These are phyloP conservation scores for Thalassia testudinum DNA, from an alignment of 116 monocot genomes.

Conservation along the genomic window DNA sequence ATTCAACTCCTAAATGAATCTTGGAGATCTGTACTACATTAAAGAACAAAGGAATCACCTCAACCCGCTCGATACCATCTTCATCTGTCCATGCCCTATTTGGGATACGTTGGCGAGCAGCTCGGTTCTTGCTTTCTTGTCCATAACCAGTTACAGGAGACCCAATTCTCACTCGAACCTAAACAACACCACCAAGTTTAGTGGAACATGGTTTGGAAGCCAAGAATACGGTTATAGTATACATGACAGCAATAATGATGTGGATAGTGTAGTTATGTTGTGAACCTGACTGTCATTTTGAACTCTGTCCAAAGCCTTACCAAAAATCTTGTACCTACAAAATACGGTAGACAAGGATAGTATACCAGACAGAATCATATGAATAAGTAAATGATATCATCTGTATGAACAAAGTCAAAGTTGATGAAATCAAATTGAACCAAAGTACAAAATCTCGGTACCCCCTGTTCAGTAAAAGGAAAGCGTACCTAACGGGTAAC, in stretches of 20 bases:
- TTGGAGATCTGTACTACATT: too few relatives aligned
- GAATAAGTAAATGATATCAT: too few relatives aligned
- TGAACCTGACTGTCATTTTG: constrained; percentile 87
- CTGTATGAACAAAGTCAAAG: too few relatives aligned
- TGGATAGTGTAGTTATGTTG: background rate
- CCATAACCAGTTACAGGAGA: constrained; percentile 97
- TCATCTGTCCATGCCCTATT: constrained; percentile 88
- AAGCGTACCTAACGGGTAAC: too few relatives aligned
- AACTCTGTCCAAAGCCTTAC: constrained; percentile 83
- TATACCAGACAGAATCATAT: too few relatives aligned
- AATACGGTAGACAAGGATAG: too few relatives aligned
- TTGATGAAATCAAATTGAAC: too few relatives aligned
- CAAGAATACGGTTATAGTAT: background rate
- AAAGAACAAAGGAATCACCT: constrained; percentile 27
- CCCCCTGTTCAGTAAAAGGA: too few relatives aligned
- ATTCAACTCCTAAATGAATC: too few relatives aligned
- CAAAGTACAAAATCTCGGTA: too few relatives aligned
- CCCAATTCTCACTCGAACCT: constrained; percentile 95
- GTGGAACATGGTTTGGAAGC: background rate
- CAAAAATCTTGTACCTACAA: constrained; percentile 91
- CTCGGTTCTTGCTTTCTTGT: constrained; percentile 89
- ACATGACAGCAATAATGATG: background rate
- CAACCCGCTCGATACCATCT: constrained; percentile 87
- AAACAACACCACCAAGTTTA: constrained; percentile 1
- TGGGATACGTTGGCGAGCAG: constrained; percentile 85